A percentile compares a stretch with the other conserved stretches of the same genome.
phyloP scores from a whole-genome alignment of 2,329 filamentous ascomycete genomes.

The Aspergillus sp. region DNA sequence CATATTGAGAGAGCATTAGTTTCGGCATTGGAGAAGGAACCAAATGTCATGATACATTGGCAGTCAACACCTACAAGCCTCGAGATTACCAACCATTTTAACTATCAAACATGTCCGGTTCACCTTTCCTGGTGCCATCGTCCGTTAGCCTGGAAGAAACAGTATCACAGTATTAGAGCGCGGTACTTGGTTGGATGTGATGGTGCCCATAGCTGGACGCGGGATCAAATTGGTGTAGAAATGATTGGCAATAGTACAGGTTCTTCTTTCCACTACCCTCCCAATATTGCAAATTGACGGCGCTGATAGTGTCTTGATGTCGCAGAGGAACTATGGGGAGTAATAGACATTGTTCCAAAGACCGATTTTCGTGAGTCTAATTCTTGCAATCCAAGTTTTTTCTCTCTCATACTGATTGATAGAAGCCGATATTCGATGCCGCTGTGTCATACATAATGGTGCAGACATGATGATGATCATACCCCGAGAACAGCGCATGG shows the following conservation, averaged over 20 bases:
- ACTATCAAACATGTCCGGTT: not conserved
- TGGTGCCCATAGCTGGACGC: constrained; percentile 59
- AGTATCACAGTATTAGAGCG: constrained; percentile 17
- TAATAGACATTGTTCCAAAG: constrained; percentile 45
- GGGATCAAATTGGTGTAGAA: constrained; percentile 51
- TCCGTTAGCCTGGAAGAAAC: not conserved
- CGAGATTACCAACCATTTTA: not conserved
- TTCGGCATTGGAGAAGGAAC: not conserved
- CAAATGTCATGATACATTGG: not conserved
- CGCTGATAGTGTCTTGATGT: constrained; percentile 37
- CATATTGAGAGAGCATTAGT: not conserved
- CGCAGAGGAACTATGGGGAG: constrained; percentile 25
- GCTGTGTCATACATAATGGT: constrained; percentile 51
- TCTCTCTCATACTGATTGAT: constrained; percentile 6
- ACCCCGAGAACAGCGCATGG: constrained; percentile 47
- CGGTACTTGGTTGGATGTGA: constrained; percentile 59
- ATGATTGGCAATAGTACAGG: not conserved
- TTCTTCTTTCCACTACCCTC: not conserved
- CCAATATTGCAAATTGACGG: constrained; percentile 12
- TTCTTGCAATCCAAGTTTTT: not conserved
- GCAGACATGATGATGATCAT: constrained; percentile 57
- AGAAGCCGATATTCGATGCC: constrained; percentile 48
- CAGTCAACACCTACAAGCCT: not conserved
- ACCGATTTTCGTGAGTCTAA: constrained; percentile 44
- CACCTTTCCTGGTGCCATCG: not conserved